phyloP scores from a whole-genome alignment of 148 eudicot species.

The Cornus kousa region DNA sequence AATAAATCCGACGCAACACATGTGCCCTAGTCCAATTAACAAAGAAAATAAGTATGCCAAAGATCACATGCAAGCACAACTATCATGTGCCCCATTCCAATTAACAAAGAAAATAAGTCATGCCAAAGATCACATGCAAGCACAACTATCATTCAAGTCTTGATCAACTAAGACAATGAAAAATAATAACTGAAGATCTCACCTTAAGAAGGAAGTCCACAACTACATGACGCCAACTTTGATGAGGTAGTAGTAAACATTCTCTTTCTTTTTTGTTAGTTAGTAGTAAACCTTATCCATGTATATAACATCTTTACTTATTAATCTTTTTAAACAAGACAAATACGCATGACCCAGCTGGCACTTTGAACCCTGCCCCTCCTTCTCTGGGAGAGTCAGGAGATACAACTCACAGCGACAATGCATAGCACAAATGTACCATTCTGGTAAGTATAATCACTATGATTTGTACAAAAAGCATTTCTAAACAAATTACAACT shows the following conservation, averaged over 20 bases:
- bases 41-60: neutral
- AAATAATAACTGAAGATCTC: neutral
- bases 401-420: neutral
- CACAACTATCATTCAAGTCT: neutral
- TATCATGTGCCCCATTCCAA: neutral
- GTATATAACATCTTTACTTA: neutral
- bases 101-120: neutral
- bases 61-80: constrained; percentile 1
- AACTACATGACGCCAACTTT: neutral
- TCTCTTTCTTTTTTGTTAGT: too few species aligned
- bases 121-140: neutral
- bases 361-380: neutral
- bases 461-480: neutral
- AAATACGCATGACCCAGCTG: too few species aligned
- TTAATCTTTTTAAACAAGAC: neutral
- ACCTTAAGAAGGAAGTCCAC: neutral
- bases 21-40: too few species aligned
- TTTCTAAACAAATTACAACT: neutral
- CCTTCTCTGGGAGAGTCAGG: neutral
- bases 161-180: neutral
- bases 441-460: neutral
- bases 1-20: too few species aligned
- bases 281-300: too few species aligned
- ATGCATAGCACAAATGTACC: neutral
- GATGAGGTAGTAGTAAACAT: neutral